These are phyloP conservation scores for Pilaira anomala DNA, from an alignment of 192 early-diverging fungal genomes.

Conservation along the genomic window DNA sequence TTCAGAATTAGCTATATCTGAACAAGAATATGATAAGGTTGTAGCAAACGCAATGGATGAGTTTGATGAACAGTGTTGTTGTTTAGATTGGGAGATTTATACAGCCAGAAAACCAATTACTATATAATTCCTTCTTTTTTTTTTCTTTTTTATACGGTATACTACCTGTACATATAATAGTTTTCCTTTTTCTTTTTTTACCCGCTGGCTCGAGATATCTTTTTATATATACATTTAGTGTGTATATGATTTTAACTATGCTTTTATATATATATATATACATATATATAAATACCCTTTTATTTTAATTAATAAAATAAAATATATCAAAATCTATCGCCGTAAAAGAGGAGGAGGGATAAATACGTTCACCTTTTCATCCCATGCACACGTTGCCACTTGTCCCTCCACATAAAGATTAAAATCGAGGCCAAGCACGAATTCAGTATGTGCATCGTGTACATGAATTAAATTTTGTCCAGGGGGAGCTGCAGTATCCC, in stretches of 20 bases:
- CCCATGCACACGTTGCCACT: conserved; percentile 95
- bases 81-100: conserved; percentile 22
- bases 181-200: background rate
- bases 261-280: no score
- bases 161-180: background rate
- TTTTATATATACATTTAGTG: no score
- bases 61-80: conserved; percentile 28
- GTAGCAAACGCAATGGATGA: conserved; percentile 29
- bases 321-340: conserved; percentile 17
- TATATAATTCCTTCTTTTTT: background rate
- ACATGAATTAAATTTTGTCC: conserved; percentile 52
- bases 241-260: no score
- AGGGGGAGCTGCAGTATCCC: conserved; percentile 65
- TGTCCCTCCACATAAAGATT: conserved; percentile 83
- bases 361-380: conserved; percentile 79
- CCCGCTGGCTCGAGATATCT: no score
- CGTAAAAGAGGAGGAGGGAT: conserved; percentile 34
- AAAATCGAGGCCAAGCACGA: conserved; percentile 95
- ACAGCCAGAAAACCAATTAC: conserved; percentile 26
- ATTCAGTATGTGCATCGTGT: conserved; percentile 89
- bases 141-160: background rate
- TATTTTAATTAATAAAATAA: no score
- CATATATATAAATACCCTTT: no score
- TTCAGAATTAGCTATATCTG: conserved; percentile 20
- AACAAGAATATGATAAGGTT: conserved; percentile 27